Base-by-base conservation (phyloP, 2,329 filamentous ascomycete genomes). In the Botrytis medusae region DNA sequence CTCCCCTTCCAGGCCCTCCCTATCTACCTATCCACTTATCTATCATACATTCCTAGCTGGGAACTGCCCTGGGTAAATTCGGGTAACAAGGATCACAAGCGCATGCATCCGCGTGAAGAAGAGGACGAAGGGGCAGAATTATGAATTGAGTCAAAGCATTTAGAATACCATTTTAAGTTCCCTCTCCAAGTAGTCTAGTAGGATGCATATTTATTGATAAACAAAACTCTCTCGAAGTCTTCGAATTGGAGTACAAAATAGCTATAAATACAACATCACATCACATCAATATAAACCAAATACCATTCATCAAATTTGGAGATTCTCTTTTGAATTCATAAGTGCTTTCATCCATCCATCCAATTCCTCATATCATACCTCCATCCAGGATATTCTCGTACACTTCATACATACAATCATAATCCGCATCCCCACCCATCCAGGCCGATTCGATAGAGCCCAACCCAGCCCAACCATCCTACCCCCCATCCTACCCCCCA, bases 281-380 rank as follows among this genome's bases (percentile, higher is more conserved):
- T n/a, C 29, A 22, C 18, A 25, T 32, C 34, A 57, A 22, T 4
- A 9, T 18, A 44, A 48, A 25, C 9, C 42, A 14, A 6, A 22
- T 2, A 54, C 14, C 1, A 34, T 4, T 22, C 9, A 57, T 32
- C 34, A 42, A 22, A 68, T 7, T 42, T 32, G 12, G 48, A 42
- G 25, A 57, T 68, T 42, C 48, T 42, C 25, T 32, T 68, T 32
- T 14, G 34, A 12, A 25, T 68, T 42, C 65, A 68, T 25, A 42
- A 32, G 40, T n/a, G 34, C 37, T 68, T 57, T 34, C 48, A 42
- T 54, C 34, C 25, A 42, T 57, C 20, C 51, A 29, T 54, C n/a
- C n/a, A 54, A 14, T 68, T 54, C 18, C 65, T 68, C 65, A 32
- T 68, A 65, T 65, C 34, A 68, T 68, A 42, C n/a, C n/a, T 25